Percentiles rank a stretch among this genome's conserved stretches.
Conservation (phyloP, 202 grass and related monocot species). For the Sporobolus alterniflorus region DNA sequence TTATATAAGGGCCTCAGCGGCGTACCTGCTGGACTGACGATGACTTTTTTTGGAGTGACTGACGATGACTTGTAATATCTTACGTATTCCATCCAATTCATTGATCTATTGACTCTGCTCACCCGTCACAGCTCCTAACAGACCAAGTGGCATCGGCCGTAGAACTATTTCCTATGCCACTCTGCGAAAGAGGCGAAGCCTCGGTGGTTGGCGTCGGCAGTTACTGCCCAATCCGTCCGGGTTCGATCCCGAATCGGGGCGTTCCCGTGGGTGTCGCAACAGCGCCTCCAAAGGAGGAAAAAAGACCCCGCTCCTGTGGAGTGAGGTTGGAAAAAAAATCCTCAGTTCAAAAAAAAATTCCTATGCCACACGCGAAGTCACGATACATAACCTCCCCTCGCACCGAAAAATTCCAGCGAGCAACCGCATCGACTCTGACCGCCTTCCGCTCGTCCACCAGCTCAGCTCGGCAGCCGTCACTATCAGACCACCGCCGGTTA, state of each 20-base stretch:
- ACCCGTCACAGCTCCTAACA: background rate
- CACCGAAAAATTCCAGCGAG: background rate
- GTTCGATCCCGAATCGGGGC: no score
- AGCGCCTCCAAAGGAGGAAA: no score
- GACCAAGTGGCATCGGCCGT: background rate
- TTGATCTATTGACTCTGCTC: background rate
- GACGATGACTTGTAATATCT: background rate
- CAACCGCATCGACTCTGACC: background rate
- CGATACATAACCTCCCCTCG: background rate
- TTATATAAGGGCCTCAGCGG: background rate
- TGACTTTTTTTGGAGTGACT: background rate
- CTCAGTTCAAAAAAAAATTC: no score
- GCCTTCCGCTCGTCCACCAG: constrained; percentile 28
- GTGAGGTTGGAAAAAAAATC: no score
- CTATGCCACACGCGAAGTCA: no score
- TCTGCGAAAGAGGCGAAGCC: no score
- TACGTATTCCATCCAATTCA: background rate
- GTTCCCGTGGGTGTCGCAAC: no score
- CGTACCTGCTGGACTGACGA: background rate
- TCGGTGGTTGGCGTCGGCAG: no score
- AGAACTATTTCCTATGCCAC: background rate
- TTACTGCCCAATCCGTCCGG: no score
- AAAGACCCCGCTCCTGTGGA: no score
- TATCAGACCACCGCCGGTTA: constrained; percentile 30
- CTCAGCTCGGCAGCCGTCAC: constrained; percentile 2